Evolutionary conservation across 495 filamentous ascomycete genomes (phyloP), one percentile per base, ranked within the genome.

Genomic region (Penicillium dipodomyicola): DNA sequence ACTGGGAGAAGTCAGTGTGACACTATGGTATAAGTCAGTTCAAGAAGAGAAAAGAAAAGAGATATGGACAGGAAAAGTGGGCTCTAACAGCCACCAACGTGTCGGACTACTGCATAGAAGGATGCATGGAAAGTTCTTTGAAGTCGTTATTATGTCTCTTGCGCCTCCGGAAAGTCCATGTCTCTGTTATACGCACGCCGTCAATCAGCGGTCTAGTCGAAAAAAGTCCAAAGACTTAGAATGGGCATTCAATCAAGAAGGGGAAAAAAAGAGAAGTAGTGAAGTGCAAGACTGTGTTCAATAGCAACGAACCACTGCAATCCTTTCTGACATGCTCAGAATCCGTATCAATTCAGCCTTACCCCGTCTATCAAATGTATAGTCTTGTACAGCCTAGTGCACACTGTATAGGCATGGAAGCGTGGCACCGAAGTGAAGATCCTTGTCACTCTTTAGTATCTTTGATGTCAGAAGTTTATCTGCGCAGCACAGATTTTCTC

Each of bases 101-200:
- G 63, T 64, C 56, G 49, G 57, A 55, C 11, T 48, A 35, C 64
- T 74, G 72, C 72, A 74, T 58, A 67, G 72, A 76, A 76, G 69
- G 56, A 56, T 73, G 68, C 67, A 69, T 69, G 56, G 72, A 76
- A 73, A 47, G 14, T 73, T 73, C 71, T 65, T 60, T 70, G 56
- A 63, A 42, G 40, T 35, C 52, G 46, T 32, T 52, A 23, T 41
- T 15, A 17, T 42, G 20, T 25, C 15, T 29, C 37, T 17, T 41
- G 14, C 6, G 9, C 37, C 51, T 15, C 35, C 30, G 48, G 25
- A 23, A 8, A 40, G 17, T 29, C 8, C 20, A 37, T 39, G 46
- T 58, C 55, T 56, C 50, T 44, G 56, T 27, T 49, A 22, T 33
- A 45, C 10, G 23, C 27, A n/a, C 29, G 37, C 25, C 15, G 25